phyloP scores from a whole-genome alignment of 345 rosid species.

The Abelmoschus esculentus region DNA sequence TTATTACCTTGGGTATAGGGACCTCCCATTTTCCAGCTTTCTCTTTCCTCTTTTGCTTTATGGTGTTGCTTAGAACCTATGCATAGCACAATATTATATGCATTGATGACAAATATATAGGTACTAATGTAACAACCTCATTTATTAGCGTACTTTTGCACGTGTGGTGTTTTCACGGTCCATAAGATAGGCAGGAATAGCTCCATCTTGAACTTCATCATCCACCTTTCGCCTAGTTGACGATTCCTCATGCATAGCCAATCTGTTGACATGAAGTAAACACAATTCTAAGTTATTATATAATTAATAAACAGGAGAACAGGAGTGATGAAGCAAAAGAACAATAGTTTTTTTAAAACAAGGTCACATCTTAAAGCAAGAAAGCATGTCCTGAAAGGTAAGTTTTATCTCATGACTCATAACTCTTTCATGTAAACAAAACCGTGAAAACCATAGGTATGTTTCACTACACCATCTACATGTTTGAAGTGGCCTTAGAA shows the following conservation, averaged over 20 bases:
- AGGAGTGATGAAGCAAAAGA: neutral
- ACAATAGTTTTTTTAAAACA: neutral
- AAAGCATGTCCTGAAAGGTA: neutral
- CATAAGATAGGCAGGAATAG: constrained; percentile 86
- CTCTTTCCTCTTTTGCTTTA: constrained; percentile 94
- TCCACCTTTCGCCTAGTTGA: constrained; percentile 71
- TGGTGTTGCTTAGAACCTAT: constrained; percentile 85
- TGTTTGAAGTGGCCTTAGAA: neutral
- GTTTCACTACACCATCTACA: neutral
- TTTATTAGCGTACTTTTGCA: constrained; percentile 47
- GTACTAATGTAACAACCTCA: neutral
- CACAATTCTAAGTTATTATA: neutral
- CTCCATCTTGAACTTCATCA: constrained; percentile 88
- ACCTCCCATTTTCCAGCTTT: constrained; percentile 99
- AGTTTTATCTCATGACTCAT: neutral
- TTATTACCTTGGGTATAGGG: constrained; percentile 73
- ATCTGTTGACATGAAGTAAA: constrained; percentile 27
- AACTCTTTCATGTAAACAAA: neutral
- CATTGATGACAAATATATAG: neutral
- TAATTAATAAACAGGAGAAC: neutral
- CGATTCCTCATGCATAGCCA: constrained; percentile 94
- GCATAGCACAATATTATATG: constrained; percentile 5
- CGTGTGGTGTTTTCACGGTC: constrained; percentile 87
- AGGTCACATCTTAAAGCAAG: neutral
- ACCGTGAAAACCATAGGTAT: neutral